phyloP scores from a whole-genome alignment of 2,329 filamentous ascomycete genomes.

The Paraphoma chrysanthemicola region DNA sequence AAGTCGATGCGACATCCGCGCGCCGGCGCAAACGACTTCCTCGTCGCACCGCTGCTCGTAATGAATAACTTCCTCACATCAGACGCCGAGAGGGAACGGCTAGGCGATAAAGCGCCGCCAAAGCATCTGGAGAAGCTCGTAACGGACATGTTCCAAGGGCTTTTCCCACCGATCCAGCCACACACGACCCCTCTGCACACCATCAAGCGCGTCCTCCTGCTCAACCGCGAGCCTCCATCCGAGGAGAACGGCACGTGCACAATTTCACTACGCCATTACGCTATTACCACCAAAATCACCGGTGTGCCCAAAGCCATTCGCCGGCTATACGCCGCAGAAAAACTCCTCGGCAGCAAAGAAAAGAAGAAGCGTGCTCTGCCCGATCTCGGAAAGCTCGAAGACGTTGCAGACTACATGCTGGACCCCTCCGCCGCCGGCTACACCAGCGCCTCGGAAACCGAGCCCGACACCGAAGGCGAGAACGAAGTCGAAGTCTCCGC shows the following conservation, averaged over 20 bases:
- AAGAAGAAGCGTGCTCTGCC: slow-evolving; percentile 73
- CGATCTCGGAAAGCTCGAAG: slow-evolving; percentile 87
- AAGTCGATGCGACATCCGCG: slow-evolving; percentile 83
- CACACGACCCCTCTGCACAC: slow-evolving; percentile 87
- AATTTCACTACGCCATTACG: slow-evolving; percentile 90
- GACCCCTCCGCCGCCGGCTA: slow-evolving; percentile 81
- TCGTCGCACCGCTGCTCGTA: slow-evolving; percentile 86
- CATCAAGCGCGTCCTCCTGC: slow-evolving; percentile 87
- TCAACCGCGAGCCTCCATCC: slow-evolving; percentile 75
- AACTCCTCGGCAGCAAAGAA: slow-evolving; percentile 65
- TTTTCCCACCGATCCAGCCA: slow-evolving; percentile 95
- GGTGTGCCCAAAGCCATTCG: slow-evolving; percentile 85
- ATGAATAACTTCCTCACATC: slow-evolving; percentile 96
- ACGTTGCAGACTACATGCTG: slow-evolving; percentile 94
- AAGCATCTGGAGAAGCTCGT: slow-evolving; percentile 92
- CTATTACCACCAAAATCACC: slow-evolving; percentile 87
- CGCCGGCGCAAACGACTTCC: slow-evolving; percentile 79
- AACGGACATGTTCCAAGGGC: slow-evolving; percentile 92
- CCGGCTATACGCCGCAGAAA: slow-evolving; percentile 84
- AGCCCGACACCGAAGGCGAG: slow-evolving; percentile 92
- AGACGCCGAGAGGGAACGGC: slow-evolving; percentile 43
- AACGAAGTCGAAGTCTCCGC: slow-evolving; percentile 87
- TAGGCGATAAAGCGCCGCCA: slow-evolving; percentile 70
- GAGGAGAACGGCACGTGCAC: slow-evolving; percentile 68
- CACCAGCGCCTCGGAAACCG: slow-evolving; percentile 90